Evolutionary conservation across 441 rosid genomes (phyloP).

Genomic region (Macaranga tanarius): DNA sequence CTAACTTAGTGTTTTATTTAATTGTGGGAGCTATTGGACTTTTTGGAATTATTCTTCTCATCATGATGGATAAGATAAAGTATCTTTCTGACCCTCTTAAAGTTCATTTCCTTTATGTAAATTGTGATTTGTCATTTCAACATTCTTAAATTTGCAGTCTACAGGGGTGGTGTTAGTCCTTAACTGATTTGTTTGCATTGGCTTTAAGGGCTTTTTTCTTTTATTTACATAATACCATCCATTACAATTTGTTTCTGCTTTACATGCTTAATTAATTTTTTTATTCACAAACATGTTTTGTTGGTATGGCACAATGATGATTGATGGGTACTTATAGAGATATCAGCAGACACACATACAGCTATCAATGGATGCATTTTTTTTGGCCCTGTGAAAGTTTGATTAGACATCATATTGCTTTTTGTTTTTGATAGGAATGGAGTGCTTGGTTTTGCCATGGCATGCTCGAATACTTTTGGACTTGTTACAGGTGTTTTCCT

Average conservation of each 20-base stretch:
- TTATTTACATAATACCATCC: neutral
- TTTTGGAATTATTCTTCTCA: slow-evolving; percentile 86
- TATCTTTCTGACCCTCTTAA: slow-evolving; percentile 26
- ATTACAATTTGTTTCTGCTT: neutral
- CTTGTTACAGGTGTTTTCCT: slow-evolving; percentile 98
- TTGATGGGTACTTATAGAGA: slow-evolving; percentile 3
- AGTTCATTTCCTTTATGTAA: slow-evolving; percentile 16
- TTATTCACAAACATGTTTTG: neutral
- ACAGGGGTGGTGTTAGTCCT: slow-evolving; percentile 16
- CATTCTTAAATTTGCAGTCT: slow-evolving; percentile 16
- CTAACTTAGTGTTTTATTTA: slow-evolving; percentile 86
- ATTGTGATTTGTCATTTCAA: slow-evolving; percentile 2
- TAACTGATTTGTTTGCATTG: neutral
- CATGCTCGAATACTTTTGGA: slow-evolving; percentile 96
- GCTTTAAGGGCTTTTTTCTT: neutral
- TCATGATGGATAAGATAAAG: slow-evolving; percentile 62
- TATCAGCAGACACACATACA: neutral
- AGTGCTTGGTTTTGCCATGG: slow-evolving; percentile 93
- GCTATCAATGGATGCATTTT: neutral
- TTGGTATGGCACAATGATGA: neutral
- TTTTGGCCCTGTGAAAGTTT: neutral
- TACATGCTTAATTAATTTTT: slow-evolving; percentile 14
- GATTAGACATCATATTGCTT: slow-evolving; percentile 15
- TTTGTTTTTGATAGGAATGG: slow-evolving; percentile 47
- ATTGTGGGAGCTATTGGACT: slow-evolving; percentile 85